A percentile compares a stretch with the other conserved stretches of the same genome.
Evolutionary conservation across 345 rosid species (phyloP).

Genomic region (Eucalyptus tenuipes): DNA sequence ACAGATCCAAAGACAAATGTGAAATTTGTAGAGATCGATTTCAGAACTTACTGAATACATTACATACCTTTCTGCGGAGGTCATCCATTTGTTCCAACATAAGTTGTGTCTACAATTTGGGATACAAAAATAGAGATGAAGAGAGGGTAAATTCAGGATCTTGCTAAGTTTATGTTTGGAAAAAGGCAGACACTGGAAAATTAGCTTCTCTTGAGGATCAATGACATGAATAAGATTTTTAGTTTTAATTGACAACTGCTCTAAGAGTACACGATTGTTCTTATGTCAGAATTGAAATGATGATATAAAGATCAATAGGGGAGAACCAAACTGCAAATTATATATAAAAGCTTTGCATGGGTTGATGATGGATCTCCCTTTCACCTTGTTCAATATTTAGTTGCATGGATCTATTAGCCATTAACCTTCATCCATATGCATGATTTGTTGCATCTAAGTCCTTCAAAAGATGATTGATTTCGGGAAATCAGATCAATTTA

Average conservation of each 20-base stretch:
- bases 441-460: neutral
- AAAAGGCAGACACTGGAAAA: neutral
- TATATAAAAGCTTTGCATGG: neutral
- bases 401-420: neutral
- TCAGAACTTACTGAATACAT: neutral
- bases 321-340: neutral
- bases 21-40: neutral
- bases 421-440: neutral
- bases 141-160: neutral
- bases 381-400: neutral
- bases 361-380: neutral
- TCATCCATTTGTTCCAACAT: conserved; percentile 83
- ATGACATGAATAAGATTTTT: neutral
- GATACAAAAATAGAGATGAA: neutral
- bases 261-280: neutral
- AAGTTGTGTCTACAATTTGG: conserved; percentile 33
- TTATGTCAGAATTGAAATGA: neutral
- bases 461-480: neutral
- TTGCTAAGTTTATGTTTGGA: neutral
- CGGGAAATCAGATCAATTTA: neutral
- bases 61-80: conserved; percentile 59
- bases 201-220: neutral
- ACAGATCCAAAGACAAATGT: neutral
- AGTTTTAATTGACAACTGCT: neutral
- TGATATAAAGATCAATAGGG: neutral